Evolutionary conservation across 176 grass and related monocot genomes (phyloP).

Genomic region (Cenchrus fungigraminus): DNA sequence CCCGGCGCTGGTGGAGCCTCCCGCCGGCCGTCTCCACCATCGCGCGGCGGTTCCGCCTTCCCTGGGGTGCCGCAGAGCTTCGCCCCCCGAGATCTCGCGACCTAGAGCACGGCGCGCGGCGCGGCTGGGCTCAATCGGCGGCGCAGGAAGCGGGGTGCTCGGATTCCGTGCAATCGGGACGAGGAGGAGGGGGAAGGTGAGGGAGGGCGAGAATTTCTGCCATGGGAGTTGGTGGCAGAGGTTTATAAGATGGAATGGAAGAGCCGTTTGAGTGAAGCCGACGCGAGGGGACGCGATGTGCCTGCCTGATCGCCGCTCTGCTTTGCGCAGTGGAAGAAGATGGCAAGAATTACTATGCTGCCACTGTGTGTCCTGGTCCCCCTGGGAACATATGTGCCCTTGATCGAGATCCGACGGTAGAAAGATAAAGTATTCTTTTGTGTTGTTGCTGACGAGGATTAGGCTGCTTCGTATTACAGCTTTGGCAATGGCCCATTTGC

Average conservation of each 20-base stretch:
- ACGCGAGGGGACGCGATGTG: conserved; percentile 36
- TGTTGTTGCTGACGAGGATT: neutral
- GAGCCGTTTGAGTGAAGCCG: conserved; percentile 42
- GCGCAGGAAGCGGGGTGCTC: neutral
- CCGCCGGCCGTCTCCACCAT: conserved; percentile 59
- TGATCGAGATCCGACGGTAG: neutral
- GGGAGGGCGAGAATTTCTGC: conserved; percentile 39
- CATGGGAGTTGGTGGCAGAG: conserved; percentile 49
- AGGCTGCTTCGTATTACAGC: no score
- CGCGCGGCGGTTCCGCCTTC: neutral
- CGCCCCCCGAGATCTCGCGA: conserved; percentile 28
- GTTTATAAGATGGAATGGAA: conserved; percentile 45
- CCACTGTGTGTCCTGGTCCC: neutral
- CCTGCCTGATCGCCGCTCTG: neutral
- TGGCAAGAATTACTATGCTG: conserved; percentile 1
- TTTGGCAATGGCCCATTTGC: neutral
- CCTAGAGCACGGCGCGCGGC: conserved; percentile 32
- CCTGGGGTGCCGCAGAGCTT: neutral
- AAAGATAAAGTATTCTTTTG: neutral
- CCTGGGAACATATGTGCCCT: neutral
- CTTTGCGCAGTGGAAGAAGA: conserved; percentile 32
- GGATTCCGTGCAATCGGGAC: neutral
- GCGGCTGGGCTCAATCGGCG: conserved; percentile 26
- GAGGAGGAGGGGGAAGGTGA: neutral
- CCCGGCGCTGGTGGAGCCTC: conserved; percentile 48